Evolutionary conservation across 2,329 filamentous ascomycete genomes (phyloP), one percentile per base, ranked within the genome.

Genomic region (Colletotrichum cordylinicola): DNA sequence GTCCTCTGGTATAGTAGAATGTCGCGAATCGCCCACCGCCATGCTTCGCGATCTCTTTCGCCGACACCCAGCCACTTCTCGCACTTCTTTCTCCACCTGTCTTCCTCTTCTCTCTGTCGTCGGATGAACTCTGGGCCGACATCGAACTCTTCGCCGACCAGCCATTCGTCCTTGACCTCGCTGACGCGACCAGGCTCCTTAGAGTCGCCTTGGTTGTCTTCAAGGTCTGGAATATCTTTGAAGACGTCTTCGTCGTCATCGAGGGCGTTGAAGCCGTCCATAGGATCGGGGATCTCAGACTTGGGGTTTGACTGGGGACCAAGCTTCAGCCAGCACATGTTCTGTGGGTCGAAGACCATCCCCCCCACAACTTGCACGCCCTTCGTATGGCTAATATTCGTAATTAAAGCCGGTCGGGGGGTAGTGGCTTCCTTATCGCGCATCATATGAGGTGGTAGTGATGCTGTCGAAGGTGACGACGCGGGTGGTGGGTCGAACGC

Each of bases 271-370:
- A 93, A 92, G 1, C 89, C 89, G 78, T 93, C 91, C 85, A 93
- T 88, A 4, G 90, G 87, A 80, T 93, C 92, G 58, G 88, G 87
- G 12, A 85, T 83, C 21, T 91, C 88, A 2, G 88, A 86, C 74
- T 86, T 87, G 56, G 84, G 80, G 67, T 87, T 87, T n/a, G 83
- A 83, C 35, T 89, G 83, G 21, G 87, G 84, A 62, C 89, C 88
- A 77, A 97, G 88, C 84, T 98, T 98, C 72, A 98, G 90, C 97
- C 97, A 99, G 83, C 96, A 98, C 96, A 99, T 98, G 80, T 95
- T 95, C 77, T 95, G 93, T 5, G 97, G 97, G 82, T 99, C 97
- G 83, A 98, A 99, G 12, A 98, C 94, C 97, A 99, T 99, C 79
- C 96, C 95, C n/a, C 96, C 95, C 74, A 98, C 96, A 43, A 98